Evolutionary conservation across 306 rosid species (phyloP), one percentile per base, ranked within the genome.

Genomic region (Cyclanthera cordifolia): DNA sequence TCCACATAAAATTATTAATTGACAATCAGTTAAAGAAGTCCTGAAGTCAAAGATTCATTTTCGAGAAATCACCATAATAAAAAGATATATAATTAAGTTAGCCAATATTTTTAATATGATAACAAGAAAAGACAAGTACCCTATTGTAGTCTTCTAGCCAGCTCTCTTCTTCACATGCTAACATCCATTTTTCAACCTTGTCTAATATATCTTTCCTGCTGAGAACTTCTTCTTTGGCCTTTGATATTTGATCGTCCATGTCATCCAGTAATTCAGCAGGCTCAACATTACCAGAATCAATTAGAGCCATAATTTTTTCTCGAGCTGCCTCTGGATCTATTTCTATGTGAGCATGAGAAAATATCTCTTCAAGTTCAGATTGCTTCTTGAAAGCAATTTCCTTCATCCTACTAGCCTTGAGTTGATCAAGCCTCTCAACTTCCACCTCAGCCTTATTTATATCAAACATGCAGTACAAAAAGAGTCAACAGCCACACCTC

Each of bases 181-280:
- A 86, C 99, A 94, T 94, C 99, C 99, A 94, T 73, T 94, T 94
- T 79, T 94, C 99, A 50, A 94, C 99, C 84, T 94, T 94, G 78
- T 94, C 99, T 82, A 94, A 76, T 81, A 94, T 94, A n/a, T 94
- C 99, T 79, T 81, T 94, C 70, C 99, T 82, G 85, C 99, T 94
- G 28, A 94, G 80, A 75, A 95, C 78, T 82, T 94, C 99, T 61
- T 94, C 99, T 81, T 77, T 88, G 0, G 97, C 99, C 72, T 86
- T 86, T 2, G 87, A 85, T 71, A 94, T 94, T 77, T 94, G 95
- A 81, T 80, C 80, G 79, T 94, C 99, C 99, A 94, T 88, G 84
- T 90, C 95, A 79, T 89, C 95, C 76, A 94, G 79, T 72, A 94
- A 82, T 71, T 90, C 95, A 19, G 95, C 13, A 28, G 99, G 99